Evolutionary conservation across 306 rosid genomes (phyloP), one percentile per base, ranked within the genome.

Genomic region (Dalbergia cultrata): DNA sequence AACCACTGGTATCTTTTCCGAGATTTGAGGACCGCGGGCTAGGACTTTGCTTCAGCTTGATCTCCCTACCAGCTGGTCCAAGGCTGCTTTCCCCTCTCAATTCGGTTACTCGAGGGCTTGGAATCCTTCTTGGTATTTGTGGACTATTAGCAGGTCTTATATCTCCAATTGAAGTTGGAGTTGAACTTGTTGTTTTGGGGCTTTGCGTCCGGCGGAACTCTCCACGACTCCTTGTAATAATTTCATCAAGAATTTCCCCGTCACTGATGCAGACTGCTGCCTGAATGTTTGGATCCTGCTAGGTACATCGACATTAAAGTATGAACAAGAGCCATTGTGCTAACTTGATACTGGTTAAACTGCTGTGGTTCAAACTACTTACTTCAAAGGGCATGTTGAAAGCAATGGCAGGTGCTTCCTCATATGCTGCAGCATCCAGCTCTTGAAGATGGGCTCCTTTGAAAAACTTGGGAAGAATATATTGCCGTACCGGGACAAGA

Each of bases 401-500:
- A 86, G 93, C 74, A 83, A 92, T 67, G 21, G 97, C 92, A 49
- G 97, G 91, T 59, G 92, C 89, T 85, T 94, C 97, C 84, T 94
- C 98, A 8, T 92, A 94, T 77, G 88, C 90, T 52, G 98, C 97
- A 57, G 97, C 92, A 47, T 94, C 98, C 89, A 94, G 74, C 82
- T 92, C 98, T 82, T 92, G 94, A 84, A 94, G 98, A 87, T 94
- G 98, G 43, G 80, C 93, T 44, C 83, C 85, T 84, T 92, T 92
- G 88, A 94, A 94, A 80, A 94, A 90, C 87, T 70, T 93, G 0
- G 98, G 92, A 79, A 94, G 98, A 59, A 85, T 71, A 87, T 92
- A 94, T 71, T 92, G 97, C 35, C 98, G 86, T 33, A 91, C 97
- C 1, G 98, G 98, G 75, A 94, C 97, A n/a, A 94, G 97, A 82